Conservation (phyloP, 345 rosid genomes). For the Lenwebbia sp. region DNA sequence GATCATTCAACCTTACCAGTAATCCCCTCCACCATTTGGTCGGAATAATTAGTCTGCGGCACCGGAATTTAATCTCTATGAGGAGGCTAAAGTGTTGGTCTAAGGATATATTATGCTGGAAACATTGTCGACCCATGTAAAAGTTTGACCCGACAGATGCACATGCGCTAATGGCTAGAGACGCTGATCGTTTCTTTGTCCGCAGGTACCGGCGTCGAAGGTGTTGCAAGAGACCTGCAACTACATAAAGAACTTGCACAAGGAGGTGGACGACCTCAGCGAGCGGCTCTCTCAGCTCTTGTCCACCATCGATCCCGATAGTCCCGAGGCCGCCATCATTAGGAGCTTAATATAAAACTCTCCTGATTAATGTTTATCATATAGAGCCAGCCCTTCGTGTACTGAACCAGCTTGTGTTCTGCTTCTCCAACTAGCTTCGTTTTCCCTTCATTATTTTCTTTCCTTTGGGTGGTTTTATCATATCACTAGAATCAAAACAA, state of each 20-base stretch:
- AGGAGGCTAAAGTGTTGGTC: neutral
- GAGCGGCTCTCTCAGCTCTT: slow-evolving; percentile 12
- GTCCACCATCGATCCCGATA: slow-evolving; percentile 13
- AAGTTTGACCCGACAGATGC: neutral
- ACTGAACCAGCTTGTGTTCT: neutral
- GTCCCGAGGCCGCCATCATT: slow-evolving; percentile 15
- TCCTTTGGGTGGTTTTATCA: neutral
- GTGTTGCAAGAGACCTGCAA: slow-evolving; percentile 17
- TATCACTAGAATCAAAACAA: neutral
- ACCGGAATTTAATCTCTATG: neutral
- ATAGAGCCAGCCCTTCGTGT: neutral
- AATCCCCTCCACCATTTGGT: neutral
- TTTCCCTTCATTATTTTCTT: neutral
- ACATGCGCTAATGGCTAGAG: neutral
- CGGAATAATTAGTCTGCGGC: neutral
- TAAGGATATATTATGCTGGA: neutral
- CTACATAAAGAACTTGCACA: slow-evolving; percentile 11
- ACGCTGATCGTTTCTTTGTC: neutral
- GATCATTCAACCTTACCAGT: neutral
- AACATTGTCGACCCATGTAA: neutral
- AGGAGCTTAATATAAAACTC: slow-evolving; percentile 8
- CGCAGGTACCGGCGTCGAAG: slow-evolving; percentile 13
- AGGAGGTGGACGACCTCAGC: slow-evolving; percentile 15
- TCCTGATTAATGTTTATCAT: neutral
- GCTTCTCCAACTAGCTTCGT: neutral